phyloP scores from a whole-genome alignment of 1,284 basidiomycete genomes.

The Moesziomyces parantarcticus region DNA sequence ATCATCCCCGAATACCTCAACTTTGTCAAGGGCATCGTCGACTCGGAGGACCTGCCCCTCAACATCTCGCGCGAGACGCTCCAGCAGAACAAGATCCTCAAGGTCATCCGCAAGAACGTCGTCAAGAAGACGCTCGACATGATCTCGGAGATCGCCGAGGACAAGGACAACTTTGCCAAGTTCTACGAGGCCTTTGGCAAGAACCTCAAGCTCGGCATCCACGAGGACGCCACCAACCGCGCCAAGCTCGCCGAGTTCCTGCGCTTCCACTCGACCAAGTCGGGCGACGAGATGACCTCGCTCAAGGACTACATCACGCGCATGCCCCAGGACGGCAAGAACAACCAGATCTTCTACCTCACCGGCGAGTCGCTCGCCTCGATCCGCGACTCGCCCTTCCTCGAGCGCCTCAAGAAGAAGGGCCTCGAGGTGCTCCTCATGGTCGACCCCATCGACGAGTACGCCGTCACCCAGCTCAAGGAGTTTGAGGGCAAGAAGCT shows the following conservation, averaged over 20 bases:
- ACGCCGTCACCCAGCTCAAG: slow-evolving; percentile 88
- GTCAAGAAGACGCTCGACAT: slow-evolving; percentile 99
- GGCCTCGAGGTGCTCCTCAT: slow-evolving; percentile 98
- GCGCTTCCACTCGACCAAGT: slow-evolving; percentile 98
- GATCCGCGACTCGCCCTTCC: slow-evolving; percentile 95
- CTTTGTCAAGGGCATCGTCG: slow-evolving; percentile 95
- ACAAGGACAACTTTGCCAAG: slow-evolving; percentile 99
- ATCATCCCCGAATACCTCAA: slow-evolving; percentile 99
- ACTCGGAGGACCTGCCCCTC: slow-evolving; percentile 98
- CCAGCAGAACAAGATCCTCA: slow-evolving; percentile 99
- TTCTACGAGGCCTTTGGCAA: slow-evolving; percentile 85
- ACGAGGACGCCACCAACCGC: slow-evolving; percentile 98
- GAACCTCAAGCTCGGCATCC: slow-evolving; percentile 84
- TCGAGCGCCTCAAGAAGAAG: slow-evolving; percentile 99
- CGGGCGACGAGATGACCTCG: slow-evolving; percentile 88
- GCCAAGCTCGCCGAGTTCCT: slow-evolving; percentile 99
- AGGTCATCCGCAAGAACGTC: slow-evolving; percentile 87
- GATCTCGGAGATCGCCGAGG: slow-evolving; percentile 95
- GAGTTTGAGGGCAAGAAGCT: slow-evolving; percentile 99
- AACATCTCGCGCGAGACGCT: slow-evolving; percentile 99
- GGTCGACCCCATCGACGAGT: slow-evolving; percentile 78
- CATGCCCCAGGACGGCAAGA: slow-evolving; percentile 99
- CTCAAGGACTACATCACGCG: slow-evolving; percentile 99
- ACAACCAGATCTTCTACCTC: slow-evolving; percentile 89
- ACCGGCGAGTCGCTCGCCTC: slow-evolving; percentile 96